Conservation (phyloP, 2,329 filamentous ascomycete genomes). For the Neonectria sp. region DNA sequence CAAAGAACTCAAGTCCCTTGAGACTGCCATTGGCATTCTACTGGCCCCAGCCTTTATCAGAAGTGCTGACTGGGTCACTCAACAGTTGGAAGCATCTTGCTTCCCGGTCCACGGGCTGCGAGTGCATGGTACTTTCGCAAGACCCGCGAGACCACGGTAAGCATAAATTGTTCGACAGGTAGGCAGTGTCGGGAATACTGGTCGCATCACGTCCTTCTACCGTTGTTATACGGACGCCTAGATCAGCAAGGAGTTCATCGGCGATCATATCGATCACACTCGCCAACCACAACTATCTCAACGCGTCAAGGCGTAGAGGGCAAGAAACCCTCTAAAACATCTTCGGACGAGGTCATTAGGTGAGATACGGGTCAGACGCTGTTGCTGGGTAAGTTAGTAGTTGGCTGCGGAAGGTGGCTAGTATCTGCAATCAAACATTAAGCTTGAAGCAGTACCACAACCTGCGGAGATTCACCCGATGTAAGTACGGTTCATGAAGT, state of each 20-base stretch:
- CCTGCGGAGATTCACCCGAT: not conserved
- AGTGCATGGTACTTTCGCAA: not conserved
- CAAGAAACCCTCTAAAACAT: not conserved
- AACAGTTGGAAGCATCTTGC: constrained; percentile 2
- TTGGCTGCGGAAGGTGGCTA: not conserved
- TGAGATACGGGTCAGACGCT: not conserved
- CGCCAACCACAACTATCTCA: not conserved
- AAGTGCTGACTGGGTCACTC: constrained; percentile 28
- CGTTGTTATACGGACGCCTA: not conserved
- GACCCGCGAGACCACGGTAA: not conserved
- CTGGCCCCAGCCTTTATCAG: constrained; percentile 31
- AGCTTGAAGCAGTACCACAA: not conserved
- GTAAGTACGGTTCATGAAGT: too few relatives aligned
- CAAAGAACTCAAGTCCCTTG: not conserved
- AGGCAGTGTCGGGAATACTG: too few relatives aligned
- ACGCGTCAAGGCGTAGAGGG: not conserved
- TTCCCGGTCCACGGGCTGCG: not conserved
- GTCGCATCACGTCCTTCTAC: not conserved
- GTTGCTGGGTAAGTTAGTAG: not conserved
- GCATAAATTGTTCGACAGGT: constrained; percentile 12
- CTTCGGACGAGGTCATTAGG: not conserved
- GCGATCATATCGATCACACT: not conserved
- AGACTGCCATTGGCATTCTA: constrained; percentile 17
- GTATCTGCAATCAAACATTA: too few relatives aligned
- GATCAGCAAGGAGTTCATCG: not conserved